Evolutionary conservation across 352 stramenopile species (phyloP).

Genomic region (Phytophthora pistaciae): DNA sequence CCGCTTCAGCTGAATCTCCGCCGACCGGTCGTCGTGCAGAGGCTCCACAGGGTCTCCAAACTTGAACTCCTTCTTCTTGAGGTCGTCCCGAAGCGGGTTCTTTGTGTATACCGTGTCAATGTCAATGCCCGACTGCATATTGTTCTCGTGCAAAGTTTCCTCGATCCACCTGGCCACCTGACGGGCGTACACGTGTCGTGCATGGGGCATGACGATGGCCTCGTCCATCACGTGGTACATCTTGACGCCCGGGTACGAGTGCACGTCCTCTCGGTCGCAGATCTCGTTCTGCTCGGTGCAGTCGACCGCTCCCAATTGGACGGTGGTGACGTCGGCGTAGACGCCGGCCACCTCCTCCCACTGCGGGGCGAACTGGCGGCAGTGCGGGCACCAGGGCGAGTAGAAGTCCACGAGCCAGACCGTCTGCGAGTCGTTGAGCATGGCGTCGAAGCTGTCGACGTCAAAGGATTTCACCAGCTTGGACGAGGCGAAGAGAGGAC

Average conservation of each 20-base stretch:
- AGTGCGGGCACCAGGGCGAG: slow-evolving; percentile 83
- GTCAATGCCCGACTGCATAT: slow-evolving; percentile 58
- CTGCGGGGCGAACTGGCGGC: slow-evolving; percentile 69
- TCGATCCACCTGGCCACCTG: slow-evolving; percentile 77
- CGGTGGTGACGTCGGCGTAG: slow-evolving; percentile 48
- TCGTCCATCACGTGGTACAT: slow-evolving; percentile 65
- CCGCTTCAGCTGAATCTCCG: slow-evolving; percentile 60
- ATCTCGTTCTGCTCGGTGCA: slow-evolving; percentile 64
- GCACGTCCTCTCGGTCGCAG: slow-evolving; percentile 66
- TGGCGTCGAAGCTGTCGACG: slow-evolving; percentile 39
- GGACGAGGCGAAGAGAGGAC: slow-evolving; percentile 26
- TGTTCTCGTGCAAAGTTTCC: slow-evolving; percentile 52
- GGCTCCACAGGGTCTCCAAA: slow-evolving; percentile 55
- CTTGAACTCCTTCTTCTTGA: slow-evolving; percentile 49
- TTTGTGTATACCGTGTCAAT: slow-evolving; percentile 54
- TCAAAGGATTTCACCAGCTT: slow-evolving; percentile 36
- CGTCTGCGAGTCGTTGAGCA: slow-evolving; percentile 55
- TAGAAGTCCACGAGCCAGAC: slow-evolving; percentile 87
- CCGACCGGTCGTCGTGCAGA: slow-evolving; percentile 28
- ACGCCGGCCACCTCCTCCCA: slow-evolving; percentile 69
- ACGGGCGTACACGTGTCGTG: slow-evolving; percentile 26
- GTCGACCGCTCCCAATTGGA: slow-evolving; percentile 76
- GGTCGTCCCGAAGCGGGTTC: slow-evolving; percentile 33
- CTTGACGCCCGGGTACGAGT: slow-evolving; percentile 68
- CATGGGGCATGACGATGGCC: slow-evolving; percentile 45